Evolutionary conservation across 139 green algal genomes (phyloP).

Genomic region (Picochlorum sp.): DNA sequence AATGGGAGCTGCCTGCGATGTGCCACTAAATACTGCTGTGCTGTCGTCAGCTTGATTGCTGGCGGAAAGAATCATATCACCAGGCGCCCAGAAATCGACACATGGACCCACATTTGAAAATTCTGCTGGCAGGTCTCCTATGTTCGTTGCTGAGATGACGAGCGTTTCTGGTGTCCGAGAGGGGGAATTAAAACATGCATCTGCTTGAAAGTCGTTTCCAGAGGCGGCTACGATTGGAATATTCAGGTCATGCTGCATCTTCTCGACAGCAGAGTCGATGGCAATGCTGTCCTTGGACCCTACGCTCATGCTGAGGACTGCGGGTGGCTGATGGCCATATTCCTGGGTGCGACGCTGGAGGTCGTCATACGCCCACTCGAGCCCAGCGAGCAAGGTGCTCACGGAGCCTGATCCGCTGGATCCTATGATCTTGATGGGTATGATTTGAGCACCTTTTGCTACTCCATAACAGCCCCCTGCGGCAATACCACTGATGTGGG

Average conservation of each 20-base stretch:
- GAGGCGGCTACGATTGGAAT: constrained; percentile 45
- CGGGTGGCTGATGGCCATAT: constrained; percentile 20
- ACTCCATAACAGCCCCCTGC: constrained; percentile 49
- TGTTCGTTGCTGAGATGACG: constrained; percentile 37
- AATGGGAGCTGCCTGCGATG: constrained; percentile 39
- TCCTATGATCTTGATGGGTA: constrained; percentile 29
- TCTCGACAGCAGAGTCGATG: constrained; percentile 44
- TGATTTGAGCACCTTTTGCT: constrained; percentile 46
- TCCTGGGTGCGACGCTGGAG: constrained; percentile 2
- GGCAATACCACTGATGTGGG: constrained; percentile 48
- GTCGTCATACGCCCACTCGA: constrained; percentile 37
- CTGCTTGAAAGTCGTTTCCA: constrained; percentile 37
- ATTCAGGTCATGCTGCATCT: constrained; percentile 10
- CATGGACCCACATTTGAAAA: constrained; percentile 62
- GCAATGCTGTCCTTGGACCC: constrained; percentile 27
- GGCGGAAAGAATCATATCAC: constrained; percentile 16
- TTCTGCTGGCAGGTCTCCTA: constrained; percentile 27
- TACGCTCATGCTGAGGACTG: constrained; percentile 54
- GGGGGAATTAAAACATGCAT: constrained; percentile 49
- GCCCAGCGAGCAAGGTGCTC: constrained; percentile 42
- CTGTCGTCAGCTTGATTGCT: background rate
- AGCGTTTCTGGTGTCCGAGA: constrained; percentile 29
- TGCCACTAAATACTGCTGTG: constrained; percentile 20
- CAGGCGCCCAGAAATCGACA: constrained; percentile 56
- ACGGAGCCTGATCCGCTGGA: constrained; percentile 35